Evolutionary conservation across 2,329 filamentous ascomycete genomes (phyloP).

Genomic region (Talaromyces sp.): DNA sequence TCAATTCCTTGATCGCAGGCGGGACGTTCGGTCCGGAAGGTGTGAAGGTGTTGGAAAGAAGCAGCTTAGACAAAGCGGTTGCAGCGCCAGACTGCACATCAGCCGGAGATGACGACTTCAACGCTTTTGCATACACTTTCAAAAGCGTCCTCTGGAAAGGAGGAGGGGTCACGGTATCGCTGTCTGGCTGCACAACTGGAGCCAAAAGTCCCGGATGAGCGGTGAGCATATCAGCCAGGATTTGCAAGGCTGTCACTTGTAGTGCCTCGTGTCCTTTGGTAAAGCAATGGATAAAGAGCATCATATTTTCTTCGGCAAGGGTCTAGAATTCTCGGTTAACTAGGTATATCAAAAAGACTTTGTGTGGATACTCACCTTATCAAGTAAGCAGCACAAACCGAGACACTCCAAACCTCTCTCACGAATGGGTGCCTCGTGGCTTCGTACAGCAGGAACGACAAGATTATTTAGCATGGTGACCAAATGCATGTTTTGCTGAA

Average conservation of each 20-base stretch:
- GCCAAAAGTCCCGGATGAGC: conserved; percentile 79
- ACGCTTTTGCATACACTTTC: conserved; percentile 79
- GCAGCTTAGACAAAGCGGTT: conserved; percentile 76
- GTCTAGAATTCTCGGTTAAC: conserved; percentile 45
- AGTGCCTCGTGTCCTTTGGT: conserved; percentile 84
- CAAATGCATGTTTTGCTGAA: conserved; percentile 86
- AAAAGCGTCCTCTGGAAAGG: conserved; percentile 60
- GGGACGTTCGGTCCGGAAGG: conserved; percentile 51
- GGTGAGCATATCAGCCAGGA: conserved; percentile 87
- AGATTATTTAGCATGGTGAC: conserved; percentile 98
- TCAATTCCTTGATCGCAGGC: conserved; percentile 35
- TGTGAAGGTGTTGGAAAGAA: conserved; percentile 70
- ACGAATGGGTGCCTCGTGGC: conserved; percentile 85
- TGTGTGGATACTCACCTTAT: conserved; percentile 54
- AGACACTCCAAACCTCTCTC: conserved; percentile 86
- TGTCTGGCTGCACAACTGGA: conserved; percentile 39
- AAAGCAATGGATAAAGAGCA: conserved; percentile 93
- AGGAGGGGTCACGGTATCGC: conserved; percentile 46
- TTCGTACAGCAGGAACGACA: conserved; percentile 89
- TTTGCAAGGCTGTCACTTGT: conserved; percentile 85
- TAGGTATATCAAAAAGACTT: background rate
- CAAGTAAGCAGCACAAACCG: conserved; percentile 84
- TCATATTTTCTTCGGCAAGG: conserved; percentile 85
- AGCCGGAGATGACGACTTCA: conserved; percentile 65
- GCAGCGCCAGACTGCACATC: conserved; percentile 78